Evolutionary conservation across 176 grass and related monocot genomes (phyloP), one percentile per base, ranked within the genome.

Genomic region (Musa schizocarpa): DNA sequence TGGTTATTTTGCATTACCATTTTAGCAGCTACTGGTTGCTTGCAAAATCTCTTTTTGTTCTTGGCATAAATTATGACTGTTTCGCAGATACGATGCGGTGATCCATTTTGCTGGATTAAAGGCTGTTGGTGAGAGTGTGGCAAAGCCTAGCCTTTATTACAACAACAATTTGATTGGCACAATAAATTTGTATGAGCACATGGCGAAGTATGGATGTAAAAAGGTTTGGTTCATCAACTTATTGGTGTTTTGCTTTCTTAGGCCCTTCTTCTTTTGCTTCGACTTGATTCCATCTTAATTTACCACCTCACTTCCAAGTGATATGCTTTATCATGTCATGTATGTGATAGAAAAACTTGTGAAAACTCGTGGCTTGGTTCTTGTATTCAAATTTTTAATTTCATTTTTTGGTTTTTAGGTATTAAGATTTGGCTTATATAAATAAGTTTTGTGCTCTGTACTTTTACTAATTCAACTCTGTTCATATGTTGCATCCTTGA

Each of bases 31-130:
- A 43, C 34, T 43, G 34, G 55, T 79, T 3, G 54, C 63, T 67
- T 54, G n/a, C 0, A 56, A 56, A 2, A 19, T 8, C 50, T 14
- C 52, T 55, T 25, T 8, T 26, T 29, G 4, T 43, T 5, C 34
- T 43, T 43, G 3, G 34, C 34, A 43, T 43, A 5, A 43, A 43
- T 43, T 43, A 43, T 43, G 34, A 6, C 34, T 52, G 17, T 71
- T 77, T 54, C 74, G 48, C 50, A 98, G 94, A 69, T 98, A 98
- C 71, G 95, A 93, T 62, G 95, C 88, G 71, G 88, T 98, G 51
- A 75, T 98, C 52, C 90, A 98, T 86, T 93, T 98, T 82, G 90
- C 90, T 48, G 90, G 90, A 54, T 77, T 98, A 0, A 98, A 98
- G 76, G 88, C 94, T 59, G 94, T 98, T 21, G 94, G 86, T 55